Conservation (phyloP, 2,329 filamentous ascomycete genomes). For the Cercospora canescens region DNA sequence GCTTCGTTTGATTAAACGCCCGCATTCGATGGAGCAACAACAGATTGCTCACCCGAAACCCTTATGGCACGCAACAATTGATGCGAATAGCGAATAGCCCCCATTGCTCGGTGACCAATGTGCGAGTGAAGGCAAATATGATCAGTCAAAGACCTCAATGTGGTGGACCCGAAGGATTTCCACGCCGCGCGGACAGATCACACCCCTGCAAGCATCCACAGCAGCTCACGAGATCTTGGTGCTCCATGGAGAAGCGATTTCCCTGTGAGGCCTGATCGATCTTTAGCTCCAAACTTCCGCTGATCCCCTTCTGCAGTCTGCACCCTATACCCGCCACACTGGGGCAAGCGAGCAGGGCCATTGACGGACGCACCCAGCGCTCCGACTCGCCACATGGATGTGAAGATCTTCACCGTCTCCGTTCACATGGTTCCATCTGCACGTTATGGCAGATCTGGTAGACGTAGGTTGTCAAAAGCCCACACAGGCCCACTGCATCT, state of each 20-base stretch:
- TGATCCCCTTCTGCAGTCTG: background rate
- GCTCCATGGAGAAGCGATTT: background rate
- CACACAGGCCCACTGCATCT: background rate
- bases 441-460: slow-evolving; percentile 7
- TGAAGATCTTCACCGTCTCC: background rate
- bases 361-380: background rate
- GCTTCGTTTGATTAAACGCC: slow-evolving; percentile 3
- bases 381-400: background rate
- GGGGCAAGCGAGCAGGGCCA: background rate
- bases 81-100: background rate
- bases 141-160: background rate
- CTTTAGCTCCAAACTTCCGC: background rate
- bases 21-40: background rate
- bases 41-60: background rate
- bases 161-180: background rate
- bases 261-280: background rate
- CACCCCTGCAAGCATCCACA: background rate
- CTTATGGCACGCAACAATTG: background rate
- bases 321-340: background rate
- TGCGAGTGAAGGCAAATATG: no score
- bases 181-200: background rate
- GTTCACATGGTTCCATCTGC: slow-evolving; percentile 4
- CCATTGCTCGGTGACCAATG: background rate
- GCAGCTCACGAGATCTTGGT: background rate
- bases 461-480: background rate